Evolutionary conservation across 192 early-diverging fungal species (phyloP).

Genomic region (Mortierella hygrophila): DNA sequence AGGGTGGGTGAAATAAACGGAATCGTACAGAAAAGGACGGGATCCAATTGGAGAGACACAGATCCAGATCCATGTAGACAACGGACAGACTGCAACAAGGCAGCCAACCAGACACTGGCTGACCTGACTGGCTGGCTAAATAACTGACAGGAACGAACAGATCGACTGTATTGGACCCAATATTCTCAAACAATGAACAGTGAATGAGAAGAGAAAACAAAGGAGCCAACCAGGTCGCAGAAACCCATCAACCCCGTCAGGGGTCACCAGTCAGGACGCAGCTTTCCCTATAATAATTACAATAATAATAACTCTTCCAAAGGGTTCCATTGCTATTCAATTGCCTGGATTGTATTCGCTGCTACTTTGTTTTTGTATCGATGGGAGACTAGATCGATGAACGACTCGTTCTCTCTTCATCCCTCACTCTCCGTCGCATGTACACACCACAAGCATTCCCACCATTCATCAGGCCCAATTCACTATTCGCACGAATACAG

Average conservation of each 20-base stretch:
- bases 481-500: neutral
- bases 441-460: too few species aligned
- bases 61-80: neutral
- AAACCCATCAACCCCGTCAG: neutral
- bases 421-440: too few species aligned
- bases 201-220: neutral
- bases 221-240: neutral
- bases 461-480: too few species aligned
- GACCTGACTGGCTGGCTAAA: too few species aligned
- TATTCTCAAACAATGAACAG: neutral
- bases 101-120: too few species aligned
- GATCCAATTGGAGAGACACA: constrained; percentile 5
- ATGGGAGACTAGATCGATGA: too few species aligned
- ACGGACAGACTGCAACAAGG: neutral
- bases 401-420: too few species aligned
- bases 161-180: neutral
- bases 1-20: neutral
- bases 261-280: neutral
- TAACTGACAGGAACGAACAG: too few species aligned
- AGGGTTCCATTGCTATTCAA: neutral
- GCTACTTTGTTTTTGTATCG: too few species aligned
- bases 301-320: neutral
- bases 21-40: neutral
- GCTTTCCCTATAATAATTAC: neutral
- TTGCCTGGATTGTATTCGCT: neutral